phyloP scores from a whole-genome alignment of 371 early-diverging fungal genomes.

The Neoconidiobolus thromboides region DNA sequence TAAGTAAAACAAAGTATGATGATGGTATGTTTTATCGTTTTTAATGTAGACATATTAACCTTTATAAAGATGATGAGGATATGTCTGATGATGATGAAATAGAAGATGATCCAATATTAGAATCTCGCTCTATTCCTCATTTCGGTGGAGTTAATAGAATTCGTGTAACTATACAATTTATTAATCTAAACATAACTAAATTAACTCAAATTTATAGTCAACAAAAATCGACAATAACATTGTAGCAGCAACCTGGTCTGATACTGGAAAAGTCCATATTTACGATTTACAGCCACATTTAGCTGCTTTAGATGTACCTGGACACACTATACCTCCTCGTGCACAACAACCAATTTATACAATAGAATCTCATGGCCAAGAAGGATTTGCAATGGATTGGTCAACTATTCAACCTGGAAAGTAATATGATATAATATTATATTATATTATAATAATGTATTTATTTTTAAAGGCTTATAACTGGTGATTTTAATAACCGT shows the following conservation, averaged over 20 bases:
- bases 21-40: constrained; percentile 18
- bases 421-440: constrained; percentile 12
- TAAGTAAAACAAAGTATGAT: constrained; percentile 79
- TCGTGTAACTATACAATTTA: constrained; percentile 21
- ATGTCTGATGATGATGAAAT: constrained; percentile 50
- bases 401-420: constrained; percentile 38
- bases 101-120: constrained; percentile 74
- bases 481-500: constrained; percentile 63
- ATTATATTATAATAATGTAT: background rate
- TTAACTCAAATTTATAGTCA: no score
- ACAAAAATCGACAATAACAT: constrained; percentile 13
- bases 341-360: constrained; percentile 53
- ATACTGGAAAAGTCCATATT: constrained; percentile 81
- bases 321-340: constrained; percentile 34
- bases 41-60: background rate
- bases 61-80: constrained; percentile 19
- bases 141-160: constrained; percentile 84
- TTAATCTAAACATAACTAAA: no score
- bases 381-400: constrained; percentile 96
- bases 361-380: constrained; percentile 57
- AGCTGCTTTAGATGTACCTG: constrained; percentile 59
- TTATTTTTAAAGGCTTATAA: constrained; percentile 35
- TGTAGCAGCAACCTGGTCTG: constrained; percentile 85
- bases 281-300: constrained; percentile 63
- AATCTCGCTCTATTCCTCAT: constrained; percentile 60